Conservation (phyloP, 352 stramenopile species). For the Globisporangium uncinulatum region DNA sequence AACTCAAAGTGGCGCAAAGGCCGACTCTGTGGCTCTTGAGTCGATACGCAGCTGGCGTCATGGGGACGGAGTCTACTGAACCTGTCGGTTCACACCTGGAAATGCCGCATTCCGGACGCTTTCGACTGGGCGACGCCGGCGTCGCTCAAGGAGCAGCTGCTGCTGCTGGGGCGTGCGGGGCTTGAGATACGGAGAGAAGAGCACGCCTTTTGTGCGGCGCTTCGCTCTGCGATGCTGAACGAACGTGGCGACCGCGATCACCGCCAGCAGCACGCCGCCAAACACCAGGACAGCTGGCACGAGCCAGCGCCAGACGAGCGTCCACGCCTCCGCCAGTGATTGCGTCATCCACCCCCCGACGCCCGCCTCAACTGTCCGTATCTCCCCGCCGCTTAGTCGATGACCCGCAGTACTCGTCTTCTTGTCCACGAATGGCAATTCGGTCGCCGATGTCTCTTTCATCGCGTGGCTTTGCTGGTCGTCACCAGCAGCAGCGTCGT, state of each 20-base stretch:
- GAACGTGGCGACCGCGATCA: slow-evolving; percentile 7
- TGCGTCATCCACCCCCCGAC: not conserved
- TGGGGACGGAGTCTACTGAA: too few relatives aligned
- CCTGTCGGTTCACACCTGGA: too few relatives aligned
- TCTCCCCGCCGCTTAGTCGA: too few relatives aligned
- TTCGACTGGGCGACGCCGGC: not conserved
- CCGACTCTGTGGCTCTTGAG: too few relatives aligned
- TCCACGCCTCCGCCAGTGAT: not conserved
- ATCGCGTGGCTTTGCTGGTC: too few relatives aligned
- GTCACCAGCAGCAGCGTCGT: too few relatives aligned
- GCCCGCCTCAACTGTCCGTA: not conserved
- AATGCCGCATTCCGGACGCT: too few relatives aligned
- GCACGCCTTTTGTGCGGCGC: not conserved
- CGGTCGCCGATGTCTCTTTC: too few relatives aligned
- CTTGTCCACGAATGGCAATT: too few relatives aligned
- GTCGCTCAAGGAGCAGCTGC: not conserved
- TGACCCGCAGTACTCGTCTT: too few relatives aligned
- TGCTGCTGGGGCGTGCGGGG: not conserved
- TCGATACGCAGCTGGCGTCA: too few relatives aligned
- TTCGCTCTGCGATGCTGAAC: not conserved
- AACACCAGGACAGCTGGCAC: slow-evolving; percentile 7
- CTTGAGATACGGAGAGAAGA: slow-evolving; percentile 11
- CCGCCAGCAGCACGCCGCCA: slow-evolving; percentile 2
- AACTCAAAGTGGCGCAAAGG: too few relatives aligned
- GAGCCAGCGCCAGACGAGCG: slow-evolving; percentile 1